A percentile compares a stretch with the other conserved stretches of the same genome.
These are phyloP conservation scores for Achaetomiella virescens DNA, from an alignment of 495 filamentous ascomycete species.

Conservation along the genomic window DNA sequence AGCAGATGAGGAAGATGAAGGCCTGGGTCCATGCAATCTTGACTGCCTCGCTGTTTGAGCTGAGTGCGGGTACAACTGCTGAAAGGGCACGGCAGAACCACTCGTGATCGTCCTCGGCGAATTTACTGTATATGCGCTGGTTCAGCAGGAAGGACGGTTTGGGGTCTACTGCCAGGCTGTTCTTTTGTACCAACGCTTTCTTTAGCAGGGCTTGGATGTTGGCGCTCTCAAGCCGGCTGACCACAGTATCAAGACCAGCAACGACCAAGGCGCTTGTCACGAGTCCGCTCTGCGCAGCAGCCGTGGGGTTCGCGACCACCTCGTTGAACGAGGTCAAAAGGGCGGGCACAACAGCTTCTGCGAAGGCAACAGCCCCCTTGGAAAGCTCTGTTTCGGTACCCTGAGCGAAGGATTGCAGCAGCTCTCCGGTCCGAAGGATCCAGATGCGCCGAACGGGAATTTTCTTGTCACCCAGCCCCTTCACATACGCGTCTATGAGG, in stretches of 20 bases:
- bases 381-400: constrained; percentile 37
- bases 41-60: constrained; percentile 23
- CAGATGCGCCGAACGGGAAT: constrained; percentile 71
- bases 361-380: constrained; percentile 46
- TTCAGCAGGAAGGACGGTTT: constrained; percentile 85
- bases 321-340: constrained; percentile 72
- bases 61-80: constrained; percentile 46
- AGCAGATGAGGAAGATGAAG: constrained; percentile 70
- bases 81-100: constrained; percentile 71
- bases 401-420: constrained; percentile 53
- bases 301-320: constrained; percentile 64
- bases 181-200: constrained; percentile 54
- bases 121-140: constrained; percentile 72
- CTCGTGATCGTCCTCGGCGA: constrained; percentile 64
- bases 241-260: constrained; percentile 52
- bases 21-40: constrained; percentile 69
- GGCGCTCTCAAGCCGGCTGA: constrained; percentile 36
- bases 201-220: constrained; percentile 43
- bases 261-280: constrained; percentile 67
- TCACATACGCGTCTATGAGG: constrained; percentile 63
- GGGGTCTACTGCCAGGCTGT: constrained; percentile 56
- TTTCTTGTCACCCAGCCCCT: constrained; percentile 81
- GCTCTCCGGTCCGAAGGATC: constrained; percentile 66
- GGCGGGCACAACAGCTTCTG: constrained; percentile 54
- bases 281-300: constrained; percentile 69